Percentiles rank a stretch among this genome's conserved stretches.
These are phyloP conservation scores for Zygosaccharomyces sapae DNA, from an alignment of 1,139 yeast species.

Conservation along the genomic window DNA sequence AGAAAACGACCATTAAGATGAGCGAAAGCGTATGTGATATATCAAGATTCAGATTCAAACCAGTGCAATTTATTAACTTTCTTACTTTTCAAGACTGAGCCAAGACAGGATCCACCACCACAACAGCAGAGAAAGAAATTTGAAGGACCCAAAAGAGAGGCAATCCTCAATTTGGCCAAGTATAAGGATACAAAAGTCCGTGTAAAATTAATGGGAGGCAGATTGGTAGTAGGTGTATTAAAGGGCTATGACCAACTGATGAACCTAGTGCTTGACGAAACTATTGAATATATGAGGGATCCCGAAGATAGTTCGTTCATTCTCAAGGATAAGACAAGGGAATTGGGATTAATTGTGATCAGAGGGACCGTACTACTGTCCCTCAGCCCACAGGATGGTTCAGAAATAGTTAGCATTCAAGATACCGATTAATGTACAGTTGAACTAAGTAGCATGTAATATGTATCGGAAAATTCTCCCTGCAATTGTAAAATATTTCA, in stretches of 20 bases:
- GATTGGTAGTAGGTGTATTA: slow-evolving; percentile 69
- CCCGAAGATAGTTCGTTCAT: slow-evolving; percentile 51
- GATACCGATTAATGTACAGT: slow-evolving; percentile 38
- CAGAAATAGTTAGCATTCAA: slow-evolving; percentile 51
- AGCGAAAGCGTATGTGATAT: slow-evolving; percentile 14
- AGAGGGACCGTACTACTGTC: slow-evolving; percentile 82
- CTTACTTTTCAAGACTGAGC: slow-evolving; percentile 7
- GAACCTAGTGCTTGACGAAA: slow-evolving; percentile 88
- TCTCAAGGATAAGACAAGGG: slow-evolving; percentile 53
- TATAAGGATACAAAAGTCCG: slow-evolving; percentile 70
- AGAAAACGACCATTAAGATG: slow-evolving; percentile 4
- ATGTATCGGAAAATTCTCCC: not conserved
- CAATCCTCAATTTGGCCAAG: slow-evolving; percentile 75
- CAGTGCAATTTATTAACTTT: slow-evolving; percentile 9
- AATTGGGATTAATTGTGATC: slow-evolving; percentile 71
- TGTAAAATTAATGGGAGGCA: slow-evolving; percentile 88
- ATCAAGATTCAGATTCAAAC: not conserved
- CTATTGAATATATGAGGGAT: slow-evolving; percentile 65
- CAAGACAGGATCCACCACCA: slow-evolving; percentile 32
- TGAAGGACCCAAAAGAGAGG: slow-evolving; percentile 84
- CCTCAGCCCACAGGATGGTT: slow-evolving; percentile 80
- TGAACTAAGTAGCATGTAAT: not conserved
- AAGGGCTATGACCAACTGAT: slow-evolving; percentile 90
- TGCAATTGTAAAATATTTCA: not conserved
- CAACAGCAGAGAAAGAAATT: slow-evolving; percentile 43